These are phyloP conservation scores for Trichophyton equinum DNA, from an alignment of 2,329 filamentous ascomycete species.

Conservation along the genomic window DNA sequence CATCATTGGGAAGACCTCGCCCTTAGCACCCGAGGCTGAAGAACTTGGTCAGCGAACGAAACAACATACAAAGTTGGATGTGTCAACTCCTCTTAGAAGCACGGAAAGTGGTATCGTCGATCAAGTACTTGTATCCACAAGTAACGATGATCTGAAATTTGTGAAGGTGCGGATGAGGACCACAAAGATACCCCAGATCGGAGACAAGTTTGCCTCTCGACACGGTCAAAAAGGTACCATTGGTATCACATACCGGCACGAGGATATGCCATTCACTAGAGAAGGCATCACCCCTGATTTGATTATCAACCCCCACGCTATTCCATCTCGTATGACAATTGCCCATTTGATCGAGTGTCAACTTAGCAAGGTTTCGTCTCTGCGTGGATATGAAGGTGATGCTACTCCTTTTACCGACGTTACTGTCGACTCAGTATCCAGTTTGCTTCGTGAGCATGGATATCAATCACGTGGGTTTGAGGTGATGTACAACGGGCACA, in stretches of 20 bases:
- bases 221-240: constrained; percentile 99
- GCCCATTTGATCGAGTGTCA: constrained; percentile 99
- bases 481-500: constrained; percentile 98
- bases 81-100: constrained; percentile 83
- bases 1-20: constrained; percentile 97
- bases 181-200: constrained; percentile 96
- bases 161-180: constrained; percentile 96
- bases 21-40: constrained; percentile 81
- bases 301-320: constrained; percentile 98
- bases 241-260: constrained; percentile 92
- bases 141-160: constrained; percentile 84
- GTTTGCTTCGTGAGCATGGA: constrained; percentile 72
- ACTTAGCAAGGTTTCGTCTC: constrained; percentile 84
- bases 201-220: constrained; percentile 97
- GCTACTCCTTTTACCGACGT: constrained; percentile 97
- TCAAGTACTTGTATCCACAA: constrained; percentile 84
- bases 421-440: constrained; percentile 85
- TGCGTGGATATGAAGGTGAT: constrained; percentile 91
- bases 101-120: constrained; percentile 97
- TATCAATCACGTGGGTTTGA: constrained; percentile 97
- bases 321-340: constrained; percentile 99
- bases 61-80: constrained; percentile 83
- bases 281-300: constrained; percentile 89
- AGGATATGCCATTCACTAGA: constrained; percentile 95
- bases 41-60: constrained; percentile 87